A percentile compares a stretch with the other conserved stretches of the same genome.
Conservation (phyloP, 305 asterid species). For the Andrographis paniculata region DNA sequence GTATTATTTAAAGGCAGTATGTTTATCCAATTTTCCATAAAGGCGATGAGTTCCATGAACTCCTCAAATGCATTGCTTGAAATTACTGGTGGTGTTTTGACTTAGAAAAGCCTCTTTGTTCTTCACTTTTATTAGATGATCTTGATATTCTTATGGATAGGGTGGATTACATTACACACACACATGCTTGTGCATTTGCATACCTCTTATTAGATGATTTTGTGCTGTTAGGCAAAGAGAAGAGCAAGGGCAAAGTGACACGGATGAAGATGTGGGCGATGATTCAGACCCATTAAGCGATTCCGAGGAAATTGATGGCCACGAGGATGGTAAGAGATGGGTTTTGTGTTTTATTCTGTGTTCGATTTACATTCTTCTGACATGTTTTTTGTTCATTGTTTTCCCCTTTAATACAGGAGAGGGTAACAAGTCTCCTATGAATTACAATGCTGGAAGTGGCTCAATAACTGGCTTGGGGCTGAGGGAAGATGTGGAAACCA, state of each 20-base stretch:
- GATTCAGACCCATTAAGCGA: conserved; percentile 26
- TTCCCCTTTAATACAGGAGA: conserved; percentile 27
- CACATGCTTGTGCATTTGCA: no score
- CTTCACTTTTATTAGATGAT: background rate
- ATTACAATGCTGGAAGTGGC: conserved; percentile 19
- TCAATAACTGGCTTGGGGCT: conserved; percentile 21
- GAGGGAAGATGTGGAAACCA: conserved; percentile 35
- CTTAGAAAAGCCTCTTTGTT: background rate
- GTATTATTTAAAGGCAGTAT: background rate
- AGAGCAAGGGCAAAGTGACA: conserved; percentile 52
- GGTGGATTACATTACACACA: no score
- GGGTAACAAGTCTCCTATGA: conserved; percentile 29
- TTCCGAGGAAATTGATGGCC: conserved; percentile 30
- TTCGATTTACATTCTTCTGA: background rate
- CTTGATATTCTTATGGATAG: conserved; percentile 1
- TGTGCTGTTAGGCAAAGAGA: conserved; percentile 47
- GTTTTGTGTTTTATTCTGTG: background rate
- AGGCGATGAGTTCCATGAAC: no score
- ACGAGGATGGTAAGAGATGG: conserved; percentile 23
- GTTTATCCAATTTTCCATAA: no score
- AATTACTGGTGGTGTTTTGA: no score
- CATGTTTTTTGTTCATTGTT: background rate
- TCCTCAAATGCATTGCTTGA: background rate
- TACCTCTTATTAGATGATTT: conserved; percentile 11
- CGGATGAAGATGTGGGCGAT: conserved; percentile 40